Conservation (phyloP, 2,329 filamentous ascomycete genomes). For the Talaromyces sp. region DNA sequence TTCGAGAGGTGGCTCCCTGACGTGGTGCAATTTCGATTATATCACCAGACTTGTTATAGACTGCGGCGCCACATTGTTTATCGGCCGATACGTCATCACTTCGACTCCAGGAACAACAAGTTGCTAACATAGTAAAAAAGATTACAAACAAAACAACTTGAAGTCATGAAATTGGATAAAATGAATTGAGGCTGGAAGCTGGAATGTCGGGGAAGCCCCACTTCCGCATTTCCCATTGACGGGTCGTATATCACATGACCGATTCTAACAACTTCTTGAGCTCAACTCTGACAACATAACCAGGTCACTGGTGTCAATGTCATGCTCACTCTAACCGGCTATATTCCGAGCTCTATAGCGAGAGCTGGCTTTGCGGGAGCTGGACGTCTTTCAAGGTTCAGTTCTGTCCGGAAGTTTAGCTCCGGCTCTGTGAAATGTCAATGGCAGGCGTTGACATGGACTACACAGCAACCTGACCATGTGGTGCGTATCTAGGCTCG, state of each 20-base stretch:
- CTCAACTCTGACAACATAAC: not conserved
- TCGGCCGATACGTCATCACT: not conserved
- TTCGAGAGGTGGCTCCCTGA: not conserved
- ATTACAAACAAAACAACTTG: too few relatives aligned
- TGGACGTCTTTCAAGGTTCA: not conserved
- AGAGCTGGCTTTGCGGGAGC: constrained; percentile 5
- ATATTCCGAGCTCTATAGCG: not conserved
- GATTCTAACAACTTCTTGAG: not conserved
- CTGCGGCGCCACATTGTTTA: not conserved
- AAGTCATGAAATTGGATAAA: not conserved
- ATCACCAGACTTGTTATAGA: not conserved
- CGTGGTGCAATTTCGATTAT: not conserved
- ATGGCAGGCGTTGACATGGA: constrained; percentile 15
- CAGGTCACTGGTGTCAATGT: not conserved
- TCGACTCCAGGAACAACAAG: too few relatives aligned
- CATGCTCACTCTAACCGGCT: constrained; percentile 8
- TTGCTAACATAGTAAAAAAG: too few relatives aligned
- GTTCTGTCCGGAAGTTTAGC: not conserved
- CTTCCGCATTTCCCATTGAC: not conserved
- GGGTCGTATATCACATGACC: not conserved
- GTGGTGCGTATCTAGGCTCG: constrained; percentile 17
- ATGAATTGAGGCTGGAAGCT: not conserved
- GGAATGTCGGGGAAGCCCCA: constrained; percentile 3
- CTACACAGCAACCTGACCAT: not conserved
- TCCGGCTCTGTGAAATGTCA: not conserved